Conservation (phyloP, 2,329 filamentous ascomycete genomes). For the Blastomyces silverae region DNA sequence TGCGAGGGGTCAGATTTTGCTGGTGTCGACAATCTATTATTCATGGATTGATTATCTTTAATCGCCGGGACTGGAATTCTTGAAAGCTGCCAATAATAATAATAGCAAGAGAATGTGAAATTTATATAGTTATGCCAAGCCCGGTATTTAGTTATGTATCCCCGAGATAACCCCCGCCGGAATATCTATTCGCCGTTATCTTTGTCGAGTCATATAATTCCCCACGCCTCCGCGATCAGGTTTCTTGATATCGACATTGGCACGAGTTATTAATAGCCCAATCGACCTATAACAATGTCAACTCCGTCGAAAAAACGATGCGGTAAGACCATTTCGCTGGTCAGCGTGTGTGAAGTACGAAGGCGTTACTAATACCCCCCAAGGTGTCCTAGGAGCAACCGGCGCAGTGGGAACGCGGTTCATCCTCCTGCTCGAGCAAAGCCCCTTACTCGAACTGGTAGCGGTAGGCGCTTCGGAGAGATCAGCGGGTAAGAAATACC, state of each 20-base stretch:
- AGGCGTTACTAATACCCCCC: background rate
- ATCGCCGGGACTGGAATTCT: too few relatives aligned
- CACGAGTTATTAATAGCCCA: background rate
- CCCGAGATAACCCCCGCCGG: too few relatives aligned
- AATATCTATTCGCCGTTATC: background rate
- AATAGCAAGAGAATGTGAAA: too few relatives aligned
- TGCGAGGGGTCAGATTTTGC: too few relatives aligned
- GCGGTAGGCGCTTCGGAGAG: conserved; percentile 83
- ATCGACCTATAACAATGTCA: conserved; percentile 1
- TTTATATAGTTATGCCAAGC: background rate
- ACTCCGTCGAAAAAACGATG: conserved; percentile 8
- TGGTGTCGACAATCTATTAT: too few relatives aligned
- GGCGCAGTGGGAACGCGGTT: conserved; percentile 94
- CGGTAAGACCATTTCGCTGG: background rate
- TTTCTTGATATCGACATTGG: background rate
- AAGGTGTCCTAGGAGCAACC: conserved; percentile 78
- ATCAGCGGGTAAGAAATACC: conserved; percentile 89
- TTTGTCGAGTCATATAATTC: background rate
- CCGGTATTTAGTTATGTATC: background rate
- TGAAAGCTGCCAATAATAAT: too few relatives aligned
- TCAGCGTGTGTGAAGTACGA: background rate
- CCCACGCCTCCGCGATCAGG: background rate
- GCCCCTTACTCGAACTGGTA: conserved; percentile 79
- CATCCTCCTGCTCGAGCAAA: conserved; percentile 80
- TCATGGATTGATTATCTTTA: too few relatives aligned